These are phyloP conservation scores for Aspergillus sp. DNA, from an alignment of 2,329 filamentous ascomycete genomes.

Conservation along the genomic window DNA sequence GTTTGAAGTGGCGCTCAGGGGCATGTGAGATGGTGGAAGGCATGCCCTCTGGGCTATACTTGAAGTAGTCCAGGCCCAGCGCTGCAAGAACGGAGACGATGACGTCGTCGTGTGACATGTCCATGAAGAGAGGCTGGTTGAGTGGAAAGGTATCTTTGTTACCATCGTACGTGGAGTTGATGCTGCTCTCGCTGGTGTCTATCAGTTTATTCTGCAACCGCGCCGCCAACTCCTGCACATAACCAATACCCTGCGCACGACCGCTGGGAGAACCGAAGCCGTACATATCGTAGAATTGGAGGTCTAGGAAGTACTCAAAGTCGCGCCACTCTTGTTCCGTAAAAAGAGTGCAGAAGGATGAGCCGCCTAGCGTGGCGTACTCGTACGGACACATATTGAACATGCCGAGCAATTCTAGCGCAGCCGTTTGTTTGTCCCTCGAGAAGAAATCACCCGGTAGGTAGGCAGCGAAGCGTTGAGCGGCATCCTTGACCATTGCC, in stretches of 20 bases:
- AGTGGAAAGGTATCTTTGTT: slow-evolving; percentile 50
- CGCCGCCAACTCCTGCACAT: slow-evolving; percentile 53
- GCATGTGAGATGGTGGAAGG: slow-evolving; percentile 34
- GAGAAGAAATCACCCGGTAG: slow-evolving; percentile 51
- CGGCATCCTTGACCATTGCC: slow-evolving; percentile 48
- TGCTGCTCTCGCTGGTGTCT: slow-evolving; percentile 49
- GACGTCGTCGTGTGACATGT: slow-evolving; percentile 56
- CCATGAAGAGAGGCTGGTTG: slow-evolving; percentile 51
- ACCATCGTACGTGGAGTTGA: slow-evolving; percentile 52
- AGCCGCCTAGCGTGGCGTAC: slow-evolving; percentile 49
- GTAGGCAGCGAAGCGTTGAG: slow-evolving; percentile 48
- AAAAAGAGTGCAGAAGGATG: slow-evolving; percentile 55
- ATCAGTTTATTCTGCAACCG: slow-evolving; percentile 51
- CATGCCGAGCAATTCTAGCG: slow-evolving; percentile 53
- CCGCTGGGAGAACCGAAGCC: slow-evolving; percentile 51
- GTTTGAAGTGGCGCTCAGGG: slow-evolving; percentile 49
- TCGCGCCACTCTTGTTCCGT: slow-evolving; percentile 56
- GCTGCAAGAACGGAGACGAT: slow-evolving; percentile 53
- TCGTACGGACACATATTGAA: slow-evolving; percentile 58
- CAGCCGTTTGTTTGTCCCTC: slow-evolving; percentile 23
- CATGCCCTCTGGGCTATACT: slow-evolving; percentile 27
- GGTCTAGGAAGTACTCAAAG: slow-evolving; percentile 55
- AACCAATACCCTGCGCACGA: slow-evolving; percentile 55
- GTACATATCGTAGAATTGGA: slow-evolving; percentile 51
- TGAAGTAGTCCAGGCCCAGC: slow-evolving; percentile 56